Evolutionary conservation across 805 yeast species (phyloP), one percentile per base, ranked within the genome.

Genomic region (Cyberlindnera suaveolens): DNA sequence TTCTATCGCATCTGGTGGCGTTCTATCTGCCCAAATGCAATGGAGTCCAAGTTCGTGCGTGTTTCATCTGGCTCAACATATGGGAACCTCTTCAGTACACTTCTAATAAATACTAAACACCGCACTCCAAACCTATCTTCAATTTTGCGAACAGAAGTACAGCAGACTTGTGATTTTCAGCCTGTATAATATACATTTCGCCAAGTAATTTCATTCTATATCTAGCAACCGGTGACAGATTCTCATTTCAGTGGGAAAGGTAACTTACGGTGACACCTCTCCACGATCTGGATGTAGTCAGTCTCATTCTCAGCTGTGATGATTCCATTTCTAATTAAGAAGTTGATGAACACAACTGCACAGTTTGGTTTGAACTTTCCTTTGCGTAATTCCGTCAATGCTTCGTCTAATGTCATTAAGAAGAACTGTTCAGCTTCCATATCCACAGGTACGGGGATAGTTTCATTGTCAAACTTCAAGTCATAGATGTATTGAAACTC

Each of bases 321-420:
- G 30, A 71, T 58, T 1, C 96, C 96, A 54, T 84, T 90, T 52
- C 99, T 78, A n/a, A 90, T 74, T 43, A 93, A 67, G 56, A 93
- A 93, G 54, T 91, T 97, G 14, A 89, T 70, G 27, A 85, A 68
- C 3, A 90, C 82, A 29, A 79, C 64, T 0, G 83, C 95, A 65
- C 96, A 85, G 56, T 91, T 93, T 23, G 96, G 96, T 62, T 91
- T 93, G 68, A 93, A 93, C 54, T 82, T 78, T 1, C 78, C 78
- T 0, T 63, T 61, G 11, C 56, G 56, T 26, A 91, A 54, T n/a
- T 74, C 68, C 27, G 56, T 44, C 31, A 71, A 47, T 1, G 86
- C 77, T 48, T 85, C 82, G 4, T 71, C 77, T 1, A 87, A 57
- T 5, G 68, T 60, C 79, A 86, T 68, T 36, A 90, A 66, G 44